Evolutionary conservation across 2,329 filamentous ascomycete species (phyloP), one percentile per base, ranked within the genome.

Genomic region (Aspergillus pseudonomiae): DNA sequence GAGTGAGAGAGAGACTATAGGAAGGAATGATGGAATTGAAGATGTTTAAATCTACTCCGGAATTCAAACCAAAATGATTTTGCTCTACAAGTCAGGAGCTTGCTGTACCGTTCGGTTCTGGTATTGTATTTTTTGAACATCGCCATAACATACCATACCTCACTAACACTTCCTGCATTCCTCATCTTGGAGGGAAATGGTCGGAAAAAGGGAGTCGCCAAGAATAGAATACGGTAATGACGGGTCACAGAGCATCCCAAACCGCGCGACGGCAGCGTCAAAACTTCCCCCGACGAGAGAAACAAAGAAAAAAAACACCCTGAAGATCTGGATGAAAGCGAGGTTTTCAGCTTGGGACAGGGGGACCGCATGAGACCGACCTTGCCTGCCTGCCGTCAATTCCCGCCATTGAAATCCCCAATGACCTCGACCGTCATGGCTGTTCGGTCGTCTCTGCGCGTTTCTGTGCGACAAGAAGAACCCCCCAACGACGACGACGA

Each of bases 371-470:
- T 36, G 52, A 55, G 52, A 55, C 21, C 30, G 52, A 36, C 32
- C 16, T 54, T 19, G 11, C 30, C 21, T 19, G 11, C 30, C 21
- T 19, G 34, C 52, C 30, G 52, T 26, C 32, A 55, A 55, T 55
- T 55, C 10, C 52, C 52, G 52, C 52, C 52, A 39, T 55, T 41
- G 39, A 56, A 57, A 57, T 59, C 54, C 60, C 57, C 32, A 54
- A 64, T 63, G 61, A 64, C 63, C 63, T 59, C 61, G 66, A 63
- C 68, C 67, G 65, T 70, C 36, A 78, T 78, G 76, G 71, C 74
- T 60, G 67, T 75, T 65, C 71, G 73, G 68, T 67, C 74, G 6
- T 74, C 74, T 46, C 69, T 75, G 65, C 74, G 74, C 64, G 73
- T 70, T 67, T 70, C 73, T 62, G 67, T 75, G 71, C 74, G 74